Conservation (phyloP, 192 early-diverging fungal genomes). For the Coemansia sp. region DNA sequence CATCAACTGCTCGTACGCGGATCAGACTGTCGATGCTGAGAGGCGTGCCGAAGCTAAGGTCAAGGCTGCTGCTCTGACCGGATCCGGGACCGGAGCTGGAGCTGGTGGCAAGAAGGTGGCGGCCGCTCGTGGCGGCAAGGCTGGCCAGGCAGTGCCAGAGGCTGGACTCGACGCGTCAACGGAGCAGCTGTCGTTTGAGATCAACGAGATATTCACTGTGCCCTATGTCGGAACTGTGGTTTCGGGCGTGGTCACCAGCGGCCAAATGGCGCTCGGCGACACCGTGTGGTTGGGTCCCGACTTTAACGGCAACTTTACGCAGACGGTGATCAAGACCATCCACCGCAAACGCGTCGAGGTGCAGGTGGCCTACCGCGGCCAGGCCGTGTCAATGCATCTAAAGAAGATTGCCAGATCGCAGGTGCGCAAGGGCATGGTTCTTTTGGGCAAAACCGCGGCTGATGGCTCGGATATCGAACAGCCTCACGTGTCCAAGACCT, state of each 20-base stretch:
- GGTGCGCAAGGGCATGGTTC: slow-evolving; percentile 70
- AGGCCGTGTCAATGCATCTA: slow-evolving; percentile 79
- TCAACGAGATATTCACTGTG: slow-evolving; percentile 88
- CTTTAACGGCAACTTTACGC: slow-evolving; percentile 71
- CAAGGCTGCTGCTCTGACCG: slow-evolving; percentile 48
- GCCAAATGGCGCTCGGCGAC: slow-evolving; percentile 78
- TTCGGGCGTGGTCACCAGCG: slow-evolving; percentile 68
- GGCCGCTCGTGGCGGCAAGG: not conserved
- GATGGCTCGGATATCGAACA: not conserved
- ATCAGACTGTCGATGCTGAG: not conserved
- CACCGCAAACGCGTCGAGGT: slow-evolving; percentile 85
- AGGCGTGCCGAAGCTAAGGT: not conserved
- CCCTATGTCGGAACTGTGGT: slow-evolving; percentile 93
- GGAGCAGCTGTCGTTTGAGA: slow-evolving; percentile 70
- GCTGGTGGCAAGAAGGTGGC: not conserved
- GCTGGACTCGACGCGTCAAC: not conserved
- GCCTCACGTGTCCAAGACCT: slow-evolving; percentile 52
- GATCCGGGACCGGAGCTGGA: slow-evolving; percentile 15
- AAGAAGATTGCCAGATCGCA: slow-evolving; percentile 76
- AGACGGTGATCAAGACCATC: slow-evolving; percentile 77
- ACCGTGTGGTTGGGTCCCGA: slow-evolving; percentile 83
- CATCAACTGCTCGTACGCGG: slow-evolving; percentile 41
- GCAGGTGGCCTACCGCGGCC: slow-evolving; percentile 72
- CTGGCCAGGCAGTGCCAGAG: not conserved
- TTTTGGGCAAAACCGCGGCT: slow-evolving; percentile 15